Evolutionary conservation across 2,329 filamentous ascomycete genomes (phyloP).

Genomic region (Acephala macrosclerotiorum): DNA sequence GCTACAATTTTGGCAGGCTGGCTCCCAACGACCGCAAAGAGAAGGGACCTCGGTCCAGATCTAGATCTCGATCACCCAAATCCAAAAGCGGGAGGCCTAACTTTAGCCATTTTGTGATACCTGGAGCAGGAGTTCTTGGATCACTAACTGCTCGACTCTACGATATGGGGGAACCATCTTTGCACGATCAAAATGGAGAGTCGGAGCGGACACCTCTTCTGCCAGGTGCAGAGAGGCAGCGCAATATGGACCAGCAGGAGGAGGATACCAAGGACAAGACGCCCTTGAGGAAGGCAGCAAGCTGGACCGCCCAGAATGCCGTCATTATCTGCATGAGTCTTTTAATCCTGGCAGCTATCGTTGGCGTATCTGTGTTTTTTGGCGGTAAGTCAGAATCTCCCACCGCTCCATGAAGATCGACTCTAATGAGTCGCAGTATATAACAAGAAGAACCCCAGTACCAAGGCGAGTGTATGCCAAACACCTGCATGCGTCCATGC

Average conservation of each 20-base stretch:
- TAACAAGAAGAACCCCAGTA: conserved; percentile 20
- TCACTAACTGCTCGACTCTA: conserved; percentile 31
- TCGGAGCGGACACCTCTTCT: conserved; percentile 38
- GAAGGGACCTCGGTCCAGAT: conserved; percentile 12
- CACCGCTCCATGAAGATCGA: neutral
- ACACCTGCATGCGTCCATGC: conserved; percentile 69
- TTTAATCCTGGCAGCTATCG: conserved; percentile 37
- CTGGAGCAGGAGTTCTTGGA: conserved; percentile 32
- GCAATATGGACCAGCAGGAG: neutral
- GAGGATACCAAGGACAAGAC: conserved; percentile 6
- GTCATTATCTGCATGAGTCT: conserved; percentile 36
- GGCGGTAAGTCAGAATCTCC: conserved; percentile 28
- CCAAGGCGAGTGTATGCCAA: conserved; percentile 51
- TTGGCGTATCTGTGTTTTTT: conserved; percentile 39
- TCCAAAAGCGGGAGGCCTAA: conserved; percentile 7
- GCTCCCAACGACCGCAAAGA: conserved; percentile 18
- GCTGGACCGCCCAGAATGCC: conserved; percentile 36
- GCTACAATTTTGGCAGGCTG: conserved; percentile 26
- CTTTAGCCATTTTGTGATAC: conserved; percentile 35
- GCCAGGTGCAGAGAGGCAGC: conserved; percentile 20
- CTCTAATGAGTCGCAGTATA: conserved; percentile 30
- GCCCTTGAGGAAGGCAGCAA: conserved; percentile 24
- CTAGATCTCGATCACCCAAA: neutral
- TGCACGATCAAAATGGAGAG: conserved; percentile 14
- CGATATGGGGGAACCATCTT: conserved; percentile 35